A percentile compares a stretch with the other conserved stretches of the same genome.
Conservation (phyloP, 345 rosid species). For the Linum usitatissimum region DNA sequence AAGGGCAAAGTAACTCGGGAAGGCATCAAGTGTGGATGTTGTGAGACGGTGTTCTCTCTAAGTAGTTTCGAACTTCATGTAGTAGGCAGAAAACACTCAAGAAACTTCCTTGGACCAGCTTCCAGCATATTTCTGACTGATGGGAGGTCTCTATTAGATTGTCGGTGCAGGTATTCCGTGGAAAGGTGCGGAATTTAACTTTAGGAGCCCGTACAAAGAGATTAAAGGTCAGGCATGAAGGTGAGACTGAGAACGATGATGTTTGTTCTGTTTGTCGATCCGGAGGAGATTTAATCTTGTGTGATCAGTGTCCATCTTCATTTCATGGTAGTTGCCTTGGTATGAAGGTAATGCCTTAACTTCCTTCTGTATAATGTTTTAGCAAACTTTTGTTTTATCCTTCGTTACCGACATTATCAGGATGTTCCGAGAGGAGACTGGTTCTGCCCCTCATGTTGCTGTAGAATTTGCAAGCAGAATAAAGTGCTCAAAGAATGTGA, state of each 20-base stretch:
- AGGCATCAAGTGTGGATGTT: conserved; percentile 15
- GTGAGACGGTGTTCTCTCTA: conserved; percentile 4
- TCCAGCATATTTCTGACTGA: conserved; percentile 26
- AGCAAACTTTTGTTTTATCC: not conserved
- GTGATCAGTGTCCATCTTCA: conserved; percentile 76
- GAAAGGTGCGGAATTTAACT: conserved; percentile 15
- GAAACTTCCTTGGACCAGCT: conserved; percentile 13
- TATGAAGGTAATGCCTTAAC: conserved; percentile 28
- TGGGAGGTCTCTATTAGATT: conserved; percentile 69
- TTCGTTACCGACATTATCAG: conserved; percentile 15
- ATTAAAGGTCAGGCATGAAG: conserved; percentile 25
- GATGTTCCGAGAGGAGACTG: conserved; percentile 73
- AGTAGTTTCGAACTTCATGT: conserved; percentile 17
- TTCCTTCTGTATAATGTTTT: not conserved
- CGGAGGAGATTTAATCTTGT: conserved; percentile 66
- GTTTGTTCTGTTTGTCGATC: conserved; percentile 68
- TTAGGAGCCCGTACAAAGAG: conserved; percentile 17
- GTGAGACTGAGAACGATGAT: conserved; percentile 46
- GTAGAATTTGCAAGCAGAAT: conserved; percentile 41
- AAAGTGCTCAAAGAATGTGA: conserved; percentile 22
- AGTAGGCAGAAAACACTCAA: conserved; percentile 7
- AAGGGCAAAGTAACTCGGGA: conserved; percentile 12
- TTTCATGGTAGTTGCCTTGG: conserved; percentile 66
- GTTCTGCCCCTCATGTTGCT: conserved; percentile 83
- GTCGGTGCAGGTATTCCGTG: conserved; percentile 30